Conservation (phyloP, 148 eudicot species). For the Drosera capensis region DNA sequence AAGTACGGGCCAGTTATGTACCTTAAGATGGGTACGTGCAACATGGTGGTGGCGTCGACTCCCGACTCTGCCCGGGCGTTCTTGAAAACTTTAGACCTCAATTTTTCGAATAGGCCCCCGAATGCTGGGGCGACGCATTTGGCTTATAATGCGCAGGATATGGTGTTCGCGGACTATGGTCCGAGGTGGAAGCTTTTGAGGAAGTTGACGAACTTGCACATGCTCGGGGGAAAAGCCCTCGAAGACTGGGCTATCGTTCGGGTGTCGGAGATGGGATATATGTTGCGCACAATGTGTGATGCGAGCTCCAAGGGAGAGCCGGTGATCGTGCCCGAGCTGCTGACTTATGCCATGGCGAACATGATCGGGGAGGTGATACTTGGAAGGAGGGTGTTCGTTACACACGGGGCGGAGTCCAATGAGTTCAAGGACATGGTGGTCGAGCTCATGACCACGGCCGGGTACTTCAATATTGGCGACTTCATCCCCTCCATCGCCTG, state of each 20-base stretch:
- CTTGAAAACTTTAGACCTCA: conserved; percentile 11
- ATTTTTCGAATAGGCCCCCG: conserved; percentile 15
- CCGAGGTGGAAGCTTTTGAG: conserved; percentile 20
- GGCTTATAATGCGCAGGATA: conserved; percentile 17
- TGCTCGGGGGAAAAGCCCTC: conserved; percentile 17
- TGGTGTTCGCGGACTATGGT: conserved; percentile 18
- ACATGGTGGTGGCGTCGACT: conserved; percentile 16
- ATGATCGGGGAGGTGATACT: conserved; percentile 14
- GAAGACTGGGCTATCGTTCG: conserved; percentile 9
- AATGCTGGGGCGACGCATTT: conserved; percentile 12
- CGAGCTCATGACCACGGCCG: conserved; percentile 14
- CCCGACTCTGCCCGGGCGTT: conserved; percentile 14
- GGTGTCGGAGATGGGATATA: conserved; percentile 3
- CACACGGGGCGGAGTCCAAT: too few species aligned
- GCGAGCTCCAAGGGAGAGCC: conserved; percentile 3
- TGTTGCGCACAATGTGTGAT: conserved; percentile 5
- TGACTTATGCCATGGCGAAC: conserved; percentile 13
- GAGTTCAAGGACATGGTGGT: conserved; percentile 16
- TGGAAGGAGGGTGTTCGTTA: conserved; percentile 10
- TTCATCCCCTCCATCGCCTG: conserved; percentile 14
- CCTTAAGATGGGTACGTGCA: conserved; percentile 15
- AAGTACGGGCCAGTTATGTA: conserved; percentile 18
- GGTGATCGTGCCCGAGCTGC: conserved; percentile 10
- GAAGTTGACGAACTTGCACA: conserved; percentile 13
- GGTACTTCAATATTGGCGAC: conserved; percentile 13